phyloP scores from a whole-genome alignment of 305 asterid genomes.

The Fraxinus nigra region DNA sequence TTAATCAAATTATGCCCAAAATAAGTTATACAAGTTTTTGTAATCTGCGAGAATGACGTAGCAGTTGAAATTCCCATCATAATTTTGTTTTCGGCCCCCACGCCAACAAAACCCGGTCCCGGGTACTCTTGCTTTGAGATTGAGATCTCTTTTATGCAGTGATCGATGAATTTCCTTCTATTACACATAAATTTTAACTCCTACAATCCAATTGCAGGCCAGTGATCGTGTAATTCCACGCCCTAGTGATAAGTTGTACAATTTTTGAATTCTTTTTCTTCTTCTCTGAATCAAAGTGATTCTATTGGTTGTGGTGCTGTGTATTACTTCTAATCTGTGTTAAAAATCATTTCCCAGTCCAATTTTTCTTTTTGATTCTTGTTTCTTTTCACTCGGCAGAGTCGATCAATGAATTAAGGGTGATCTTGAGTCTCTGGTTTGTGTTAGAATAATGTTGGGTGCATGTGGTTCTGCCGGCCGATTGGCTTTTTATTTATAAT shows the following conservation, averaged over 20 bases:
- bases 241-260: conserved; percentile 1
- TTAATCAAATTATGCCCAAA: background rate
- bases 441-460: background rate
- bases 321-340: background rate
- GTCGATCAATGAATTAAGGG: background rate
- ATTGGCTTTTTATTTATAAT: background rate
- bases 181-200: background rate
- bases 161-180: background rate
- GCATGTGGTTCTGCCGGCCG: background rate
- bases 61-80: background rate
- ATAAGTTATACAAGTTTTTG: background rate
- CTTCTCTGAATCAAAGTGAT: background rate
- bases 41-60: background rate
- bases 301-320: background rate
- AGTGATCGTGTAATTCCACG: background rate
- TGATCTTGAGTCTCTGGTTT: background rate
- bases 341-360: background rate
- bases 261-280: background rate
- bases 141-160: background rate
- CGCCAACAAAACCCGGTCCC: conserved; percentile 1
- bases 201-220: background rate
- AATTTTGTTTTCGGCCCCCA: background rate
- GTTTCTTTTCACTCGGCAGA: background rate
- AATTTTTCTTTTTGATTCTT: background rate
- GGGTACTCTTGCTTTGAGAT: conserved; percentile 1